These are phyloP conservation scores for Colletotrichum sp. DNA, from an alignment of 2,329 filamentous ascomycete species.

Conservation along the genomic window DNA sequence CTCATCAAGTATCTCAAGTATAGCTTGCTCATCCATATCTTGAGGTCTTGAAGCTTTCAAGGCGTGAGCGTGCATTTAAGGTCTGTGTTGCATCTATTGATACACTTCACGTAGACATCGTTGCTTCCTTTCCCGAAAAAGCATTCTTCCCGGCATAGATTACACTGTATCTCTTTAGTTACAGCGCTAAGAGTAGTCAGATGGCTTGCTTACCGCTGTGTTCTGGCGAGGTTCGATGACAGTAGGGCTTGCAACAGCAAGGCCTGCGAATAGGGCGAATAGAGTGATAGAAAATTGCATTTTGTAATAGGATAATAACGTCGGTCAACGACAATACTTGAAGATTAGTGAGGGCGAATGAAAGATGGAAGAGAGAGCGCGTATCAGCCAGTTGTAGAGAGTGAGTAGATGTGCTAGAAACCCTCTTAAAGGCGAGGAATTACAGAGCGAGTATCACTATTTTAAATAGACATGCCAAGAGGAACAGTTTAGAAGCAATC, in stretches of 20 bases:
- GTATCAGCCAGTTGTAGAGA: neutral
- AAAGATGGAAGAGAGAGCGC: neutral
- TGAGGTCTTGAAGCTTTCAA: neutral
- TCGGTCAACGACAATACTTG: neutral
- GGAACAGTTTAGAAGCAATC: neutral
- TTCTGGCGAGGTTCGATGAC: neutral
- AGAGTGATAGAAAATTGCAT: neutral
- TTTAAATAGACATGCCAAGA: neutral
- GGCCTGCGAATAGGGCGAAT: neutral
- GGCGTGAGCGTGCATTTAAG: neutral
- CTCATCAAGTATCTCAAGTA: neutral
- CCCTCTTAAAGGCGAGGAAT: accelerated
- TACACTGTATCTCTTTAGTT: neutral
- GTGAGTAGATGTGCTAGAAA: neutral
- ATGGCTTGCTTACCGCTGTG: neutral
- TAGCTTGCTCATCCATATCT: neutral
- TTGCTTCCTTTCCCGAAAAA: neutral
- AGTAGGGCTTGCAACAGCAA: neutral
- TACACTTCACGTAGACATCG: neutral
- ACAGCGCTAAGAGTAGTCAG: accelerated
- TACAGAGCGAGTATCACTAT: neutral
- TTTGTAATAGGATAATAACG: neutral
- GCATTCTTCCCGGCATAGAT: neutral
- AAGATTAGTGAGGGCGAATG: neutral
- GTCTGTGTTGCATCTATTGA: neutral